Evolutionary conservation across 495 filamentous ascomycete species (phyloP).

Genomic region (Choiromyces venosus): DNA sequence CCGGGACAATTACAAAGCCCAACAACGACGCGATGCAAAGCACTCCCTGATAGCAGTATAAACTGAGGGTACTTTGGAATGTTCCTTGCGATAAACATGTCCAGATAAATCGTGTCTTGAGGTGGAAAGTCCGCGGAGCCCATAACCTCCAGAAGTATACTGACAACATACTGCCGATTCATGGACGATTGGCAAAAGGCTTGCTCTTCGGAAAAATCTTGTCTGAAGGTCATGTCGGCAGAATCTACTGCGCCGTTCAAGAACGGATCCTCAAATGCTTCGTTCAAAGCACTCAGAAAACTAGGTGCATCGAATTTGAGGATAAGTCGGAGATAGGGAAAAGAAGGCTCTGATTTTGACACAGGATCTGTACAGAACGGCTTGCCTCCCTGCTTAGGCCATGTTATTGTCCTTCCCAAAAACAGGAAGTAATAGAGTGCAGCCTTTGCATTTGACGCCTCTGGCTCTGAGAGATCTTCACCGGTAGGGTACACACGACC

Average conservation of each 20-base stretch:
- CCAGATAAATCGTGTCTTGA: constrained; percentile 85
- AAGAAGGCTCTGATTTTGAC: constrained; percentile 57
- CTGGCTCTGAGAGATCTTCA: constrained; percentile 59
- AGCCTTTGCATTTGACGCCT: constrained; percentile 70
- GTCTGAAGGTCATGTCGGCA: constrained; percentile 47
- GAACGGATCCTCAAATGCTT: constrained; percentile 93
- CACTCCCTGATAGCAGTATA: constrained; percentile 79
- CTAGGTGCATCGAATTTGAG: constrained; percentile 83
- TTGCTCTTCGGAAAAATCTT: constrained; percentile 55
- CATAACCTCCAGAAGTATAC: constrained; percentile 86
- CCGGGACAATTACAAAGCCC: constrained; percentile 80
- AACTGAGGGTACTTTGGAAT: constrained; percentile 95
- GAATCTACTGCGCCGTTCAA: constrained; percentile 64
- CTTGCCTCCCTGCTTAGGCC: constrained; percentile 56
- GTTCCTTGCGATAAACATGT: constrained; percentile 97
- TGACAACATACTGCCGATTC: constrained; percentile 84
- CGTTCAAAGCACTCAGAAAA: constrained; percentile 91
- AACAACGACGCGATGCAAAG: constrained; percentile 70
- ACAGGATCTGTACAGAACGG: constrained; percentile 52
- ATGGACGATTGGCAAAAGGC: constrained; percentile 67
- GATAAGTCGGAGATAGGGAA: constrained; percentile 75
- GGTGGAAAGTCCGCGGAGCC: constrained; percentile 60
- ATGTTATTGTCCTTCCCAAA: constrained; percentile 64
- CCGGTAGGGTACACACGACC: constrained; percentile 87
- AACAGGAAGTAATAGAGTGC: constrained; percentile 90